These are phyloP conservation scores for Fraxinus cuspidata DNA, from an alignment of 257 asterid species.

Conservation along the genomic window DNA sequence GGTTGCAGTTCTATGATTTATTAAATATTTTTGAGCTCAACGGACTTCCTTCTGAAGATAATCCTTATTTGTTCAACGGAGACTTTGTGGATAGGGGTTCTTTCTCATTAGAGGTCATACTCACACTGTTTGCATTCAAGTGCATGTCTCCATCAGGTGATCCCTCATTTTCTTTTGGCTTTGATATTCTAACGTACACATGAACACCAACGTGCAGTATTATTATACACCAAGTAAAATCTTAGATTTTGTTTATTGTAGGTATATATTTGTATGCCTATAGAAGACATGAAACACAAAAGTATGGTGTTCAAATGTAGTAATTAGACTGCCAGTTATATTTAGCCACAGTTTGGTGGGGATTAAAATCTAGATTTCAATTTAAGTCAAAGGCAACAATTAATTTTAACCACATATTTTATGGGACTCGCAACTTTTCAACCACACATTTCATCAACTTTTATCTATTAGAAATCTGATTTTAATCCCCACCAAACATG, in stretches of 20 bases:
- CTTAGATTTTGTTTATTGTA: too few relatives aligned
- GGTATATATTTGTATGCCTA: background rate
- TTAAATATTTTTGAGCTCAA: constrained; percentile 95
- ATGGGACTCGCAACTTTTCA: too few relatives aligned
- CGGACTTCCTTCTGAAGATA: constrained; percentile 96
- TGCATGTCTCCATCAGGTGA: constrained; percentile 98
- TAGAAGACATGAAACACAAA: background rate
- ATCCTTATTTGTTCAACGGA: constrained; percentile 96
- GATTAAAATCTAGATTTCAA: too few relatives aligned
- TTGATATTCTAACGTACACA: too few relatives aligned
- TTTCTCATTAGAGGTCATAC: constrained; percentile 87
- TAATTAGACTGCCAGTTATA: background rate
- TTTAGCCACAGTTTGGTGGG: background rate
- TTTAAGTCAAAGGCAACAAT: too few relatives aligned
- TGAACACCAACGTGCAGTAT: too few relatives aligned
- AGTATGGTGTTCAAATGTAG: background rate
- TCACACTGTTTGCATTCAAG: constrained; percentile 93
- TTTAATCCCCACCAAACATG: too few relatives aligned
- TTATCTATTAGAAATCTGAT: too few relatives aligned
- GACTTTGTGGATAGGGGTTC: constrained; percentile 99
- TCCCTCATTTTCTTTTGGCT: constrained; percentile 14
- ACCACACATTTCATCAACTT: too few relatives aligned
- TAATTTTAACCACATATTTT: too few relatives aligned
- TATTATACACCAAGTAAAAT: too few relatives aligned
- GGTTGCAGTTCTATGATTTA: constrained; percentile 90